Conservation (phyloP, 2,329 filamentous ascomycete genomes). For the Xylaria sp. region DNA sequence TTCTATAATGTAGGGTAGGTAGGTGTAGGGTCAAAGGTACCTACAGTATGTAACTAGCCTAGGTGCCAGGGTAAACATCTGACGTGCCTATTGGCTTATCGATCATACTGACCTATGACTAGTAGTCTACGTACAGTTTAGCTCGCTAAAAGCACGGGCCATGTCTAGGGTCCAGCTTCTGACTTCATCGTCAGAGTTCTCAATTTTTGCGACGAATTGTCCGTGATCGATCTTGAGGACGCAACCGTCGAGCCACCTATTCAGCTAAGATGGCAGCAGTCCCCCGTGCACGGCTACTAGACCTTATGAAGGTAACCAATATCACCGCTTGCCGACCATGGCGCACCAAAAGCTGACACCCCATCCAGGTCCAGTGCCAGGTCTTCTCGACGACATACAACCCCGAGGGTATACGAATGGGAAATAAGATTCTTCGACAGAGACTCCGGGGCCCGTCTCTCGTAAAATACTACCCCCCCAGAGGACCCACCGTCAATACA, state of each 20-base stretch:
- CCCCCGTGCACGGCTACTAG: constrained; percentile 70
- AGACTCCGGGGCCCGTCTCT: constrained; percentile 85
- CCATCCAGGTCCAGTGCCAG: constrained; percentile 80
- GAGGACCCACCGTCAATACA: constrained; percentile 66
- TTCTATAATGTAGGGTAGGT: background rate
- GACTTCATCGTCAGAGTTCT: constrained; percentile 24
- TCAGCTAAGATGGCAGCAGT: constrained; percentile 67
- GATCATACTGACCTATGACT: background rate
- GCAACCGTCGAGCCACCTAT: constrained; percentile 24
- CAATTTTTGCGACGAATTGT: constrained; percentile 24
- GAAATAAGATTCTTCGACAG: constrained; percentile 92
- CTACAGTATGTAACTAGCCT: no score
- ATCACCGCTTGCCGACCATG: background rate
- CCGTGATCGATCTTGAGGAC: constrained; percentile 13
- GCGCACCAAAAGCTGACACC: constrained; percentile 32
- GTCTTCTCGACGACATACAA: constrained; percentile 95
- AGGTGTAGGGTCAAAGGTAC: no score
- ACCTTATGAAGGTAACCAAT: constrained; percentile 78
- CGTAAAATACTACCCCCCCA: constrained; percentile 88
- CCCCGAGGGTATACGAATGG: constrained; percentile 81
- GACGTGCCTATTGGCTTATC: background rate
- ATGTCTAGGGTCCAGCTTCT: constrained; percentile 5
- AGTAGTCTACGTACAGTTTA: background rate
- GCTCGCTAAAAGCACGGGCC: constrained; percentile 17
- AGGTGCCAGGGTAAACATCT: background rate